Base-by-base conservation (phyloP, 768 basidiomycete genomes). In the Gelatoporia subvermispora region DNA sequence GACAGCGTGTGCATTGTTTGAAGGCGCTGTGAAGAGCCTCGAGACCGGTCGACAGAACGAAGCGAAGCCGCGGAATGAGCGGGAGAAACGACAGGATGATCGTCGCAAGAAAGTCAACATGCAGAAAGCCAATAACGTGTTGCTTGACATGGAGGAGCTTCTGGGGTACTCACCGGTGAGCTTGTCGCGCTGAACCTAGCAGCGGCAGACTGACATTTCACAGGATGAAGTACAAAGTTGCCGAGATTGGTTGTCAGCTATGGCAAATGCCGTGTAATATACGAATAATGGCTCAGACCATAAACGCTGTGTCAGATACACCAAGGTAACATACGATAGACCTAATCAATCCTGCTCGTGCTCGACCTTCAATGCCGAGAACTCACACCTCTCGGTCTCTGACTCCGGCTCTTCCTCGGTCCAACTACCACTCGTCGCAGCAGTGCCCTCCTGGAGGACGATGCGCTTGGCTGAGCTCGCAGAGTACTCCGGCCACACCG, bases 1-100 rank as follows among this genome's bases (percentile, higher is more conserved):
- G 11, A 81, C 84, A 0, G 72, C 70, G 0, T 72, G 74, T 8
- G 77, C 78, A 2, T 56, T 86, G 2, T 58, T 77, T 8, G 72
- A 78, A 2, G 70, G 73, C 3, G 58, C 81, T 16, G 41, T 72
- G 5, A 56, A 65, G 8, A 63, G 70, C 8, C 60, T 82, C 9
- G 61, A 65, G 9, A 43, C 10, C 20, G 47, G n/a, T 23, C 35
- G 15, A 28, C 55, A 22, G 16, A 15, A 16, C n/a, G 16, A 16
- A 7, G 46, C 24, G 34, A 3, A 17, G 23, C 25, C 25, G 28
- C 22, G 17, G 17, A 13, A 18, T 15, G 45, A 15, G 4, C 28
- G 37, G 34, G 9, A 8, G 36, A 9, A 25, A 31, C 22, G 25
- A 8, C n/a, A 8, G 20, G n/a, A 21, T 8, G 9, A n/a, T 13